Evolutionary conservation across 192 early-diverging fungal genomes (phyloP).

Genomic region (Coemansia sp.): DNA sequence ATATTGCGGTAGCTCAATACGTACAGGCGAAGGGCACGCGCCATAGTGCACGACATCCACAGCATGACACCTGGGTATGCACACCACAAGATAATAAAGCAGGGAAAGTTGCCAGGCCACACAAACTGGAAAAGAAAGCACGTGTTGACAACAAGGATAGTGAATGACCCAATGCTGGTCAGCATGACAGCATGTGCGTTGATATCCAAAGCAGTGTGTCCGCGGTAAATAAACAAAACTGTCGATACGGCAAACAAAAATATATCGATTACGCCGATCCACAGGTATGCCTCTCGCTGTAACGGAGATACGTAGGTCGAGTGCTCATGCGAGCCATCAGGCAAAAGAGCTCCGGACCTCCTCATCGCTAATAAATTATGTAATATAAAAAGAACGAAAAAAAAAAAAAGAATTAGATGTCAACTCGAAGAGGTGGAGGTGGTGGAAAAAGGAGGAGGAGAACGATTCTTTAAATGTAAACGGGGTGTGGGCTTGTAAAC

Average conservation of each 20-base stretch:
- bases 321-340: constrained; percentile 43
- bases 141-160: constrained; percentile 53
- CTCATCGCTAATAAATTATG: not conserved
- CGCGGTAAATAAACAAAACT: constrained; percentile 52
- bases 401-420: too few species aligned
- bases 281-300: constrained; percentile 42
- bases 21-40: constrained; percentile 56
- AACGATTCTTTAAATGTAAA: too few species aligned
- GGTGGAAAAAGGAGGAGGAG: too few species aligned
- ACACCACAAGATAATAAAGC: constrained; percentile 56
- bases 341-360: constrained; percentile 16
- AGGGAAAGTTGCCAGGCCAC: constrained; percentile 56
- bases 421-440: too few species aligned
- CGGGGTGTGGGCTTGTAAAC: too few species aligned
- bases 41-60: constrained; percentile 57
- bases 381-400: not conserved
- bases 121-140: constrained; percentile 59
- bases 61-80: constrained; percentile 58
- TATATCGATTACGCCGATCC: constrained; percentile 53
- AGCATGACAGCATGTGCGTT: constrained; percentile 52
- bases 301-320: constrained; percentile 20
- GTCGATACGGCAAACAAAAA: constrained; percentile 48
- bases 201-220: constrained; percentile 48
- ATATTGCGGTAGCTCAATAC: constrained; percentile 54
- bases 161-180: constrained; percentile 53